These are phyloP conservation scores for Westerdykella aurantiaca DNA, from an alignment of 2,329 filamentous ascomycete genomes.

Conservation along the genomic window DNA sequence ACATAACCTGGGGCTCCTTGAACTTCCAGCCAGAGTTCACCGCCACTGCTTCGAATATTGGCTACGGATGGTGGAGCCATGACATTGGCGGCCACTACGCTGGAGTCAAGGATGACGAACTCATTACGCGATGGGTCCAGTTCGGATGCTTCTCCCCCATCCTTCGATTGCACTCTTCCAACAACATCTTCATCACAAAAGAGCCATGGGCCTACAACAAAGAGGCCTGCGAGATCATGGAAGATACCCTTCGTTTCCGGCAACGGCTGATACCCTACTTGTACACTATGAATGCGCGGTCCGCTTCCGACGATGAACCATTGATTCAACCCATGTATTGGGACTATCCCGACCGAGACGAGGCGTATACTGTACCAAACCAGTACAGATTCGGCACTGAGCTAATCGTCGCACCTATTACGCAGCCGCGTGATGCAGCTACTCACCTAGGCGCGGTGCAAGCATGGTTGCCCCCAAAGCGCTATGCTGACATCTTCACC, in stretches of 20 bases:
- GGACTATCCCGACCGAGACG: slow-evolving; percentile 48
- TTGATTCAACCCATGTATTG: slow-evolving; percentile 60
- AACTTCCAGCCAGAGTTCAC: slow-evolving; percentile 63
- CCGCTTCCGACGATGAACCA: slow-evolving; percentile 44
- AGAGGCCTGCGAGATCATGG: slow-evolving; percentile 45
- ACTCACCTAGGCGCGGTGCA: slow-evolving; percentile 47
- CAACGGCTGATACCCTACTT: slow-evolving; percentile 58
- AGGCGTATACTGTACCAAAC: slow-evolving; percentile 53
- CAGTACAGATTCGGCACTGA: slow-evolving; percentile 56
- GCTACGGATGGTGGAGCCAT: slow-evolving; percentile 64
- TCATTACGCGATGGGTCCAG: slow-evolving; percentile 57
- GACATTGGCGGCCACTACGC: slow-evolving; percentile 61
- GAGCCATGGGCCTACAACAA: slow-evolving; percentile 56
- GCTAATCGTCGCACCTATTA: slow-evolving; percentile 54
- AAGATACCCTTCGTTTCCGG: slow-evolving; percentile 48
- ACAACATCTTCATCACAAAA: slow-evolving; percentile 54
- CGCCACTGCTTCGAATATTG: slow-evolving; percentile 60
- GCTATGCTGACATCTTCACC: slow-evolving; percentile 55
- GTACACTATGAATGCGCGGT: slow-evolving; percentile 52
- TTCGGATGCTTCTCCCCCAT: slow-evolving; percentile 58
- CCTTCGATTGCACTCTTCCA: slow-evolving; percentile 55
- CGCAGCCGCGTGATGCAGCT: slow-evolving; percentile 43
- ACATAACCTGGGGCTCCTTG: slow-evolving; percentile 56
- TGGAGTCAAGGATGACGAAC: slow-evolving; percentile 54
- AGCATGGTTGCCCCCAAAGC: slow-evolving; percentile 53